Evolutionary conservation across 306 rosid species (phyloP), one percentile per base, ranked within the genome.

Genomic region (Acacia melanoxylon): DNA sequence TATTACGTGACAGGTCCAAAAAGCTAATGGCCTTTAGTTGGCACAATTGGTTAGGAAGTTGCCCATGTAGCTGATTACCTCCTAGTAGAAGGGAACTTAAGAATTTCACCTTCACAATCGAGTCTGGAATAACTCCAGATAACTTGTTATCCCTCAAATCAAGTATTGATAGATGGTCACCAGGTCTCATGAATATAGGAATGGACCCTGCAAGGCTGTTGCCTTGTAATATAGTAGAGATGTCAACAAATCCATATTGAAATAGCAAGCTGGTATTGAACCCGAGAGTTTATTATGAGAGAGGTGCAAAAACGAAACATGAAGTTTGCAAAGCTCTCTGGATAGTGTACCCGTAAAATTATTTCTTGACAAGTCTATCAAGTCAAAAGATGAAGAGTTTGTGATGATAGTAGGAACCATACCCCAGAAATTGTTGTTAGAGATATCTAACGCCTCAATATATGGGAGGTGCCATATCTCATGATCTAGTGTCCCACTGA

Each of bases 341-440:
- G 58, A 8, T 0, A 51, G 58, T 51, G 2, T 1, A 51, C 58
- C n/a, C 5, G 8, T 5, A 6, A 51, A 51, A 51, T 51, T 51
- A 15, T 51, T 51, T 15, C 10, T 51, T 51, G 58, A 51, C n/a
- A 51, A 17, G n/a, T 51, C 4, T 51, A 51, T 16, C 5, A 0
- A 0, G 0, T 1, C 0, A 1, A 49, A 49, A 49, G 0, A 5
- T 49, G 56, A 14, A 2, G 56, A 49, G n/a, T 49, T 68, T 0
- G 17, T 40, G 8, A 68, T 20, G 74, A 41, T 41, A 68, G 19
- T 10, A 37, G 48, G 72, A n/a, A 68, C 4, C 2, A 1, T 68
- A 41, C 74, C 52, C 74, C 19, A 40, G 1, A 68, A 68, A n/a
- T 13, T n/a, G 20, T 49, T 49, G 56, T 4, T 68, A 10, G 74